Conservation (phyloP, 129 eudicot species). For the Arctium minus region DNA sequence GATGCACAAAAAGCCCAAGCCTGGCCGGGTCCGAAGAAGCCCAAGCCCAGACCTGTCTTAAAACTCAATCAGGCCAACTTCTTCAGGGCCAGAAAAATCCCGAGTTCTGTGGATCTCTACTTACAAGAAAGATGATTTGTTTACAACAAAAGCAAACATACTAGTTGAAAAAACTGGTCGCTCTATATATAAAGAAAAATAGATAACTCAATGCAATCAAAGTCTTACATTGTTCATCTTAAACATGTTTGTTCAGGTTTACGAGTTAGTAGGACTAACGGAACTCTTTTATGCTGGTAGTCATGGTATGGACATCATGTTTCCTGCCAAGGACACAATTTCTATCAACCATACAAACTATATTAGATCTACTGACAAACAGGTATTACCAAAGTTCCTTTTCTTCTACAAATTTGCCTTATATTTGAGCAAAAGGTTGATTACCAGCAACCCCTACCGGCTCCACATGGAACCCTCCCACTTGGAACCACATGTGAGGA, state of each 20-base stretch:
- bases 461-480: not conserved
- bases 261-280: conserved; percentile 71
- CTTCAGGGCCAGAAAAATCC: not conserved
- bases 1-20: not conserved
- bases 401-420: not conserved
- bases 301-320: conserved; percentile 86
- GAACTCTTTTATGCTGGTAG: conserved; percentile 91
- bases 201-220: not conserved
- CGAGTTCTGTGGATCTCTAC: not conserved
- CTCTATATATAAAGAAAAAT: not conserved
- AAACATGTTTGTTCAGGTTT: conserved; percentile 49
- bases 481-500: not conserved
- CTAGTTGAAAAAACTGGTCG: not conserved
- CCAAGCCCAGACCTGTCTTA: not conserved
- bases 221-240: conserved; percentile 1
- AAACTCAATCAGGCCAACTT: not conserved
- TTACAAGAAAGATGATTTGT: not conserved
- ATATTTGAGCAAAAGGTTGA: not conserved
- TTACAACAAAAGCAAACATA: not conserved
- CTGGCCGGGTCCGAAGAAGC: not conserved
- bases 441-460: not conserved
- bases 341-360: conserved; percentile 24
- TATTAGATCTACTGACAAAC: conserved; percentile 45
- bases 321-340: conserved; percentile 39
- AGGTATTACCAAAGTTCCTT: conserved; percentile 31